Conservation (phyloP, 192 early-diverging fungal species). For the Podila epicladia region DNA sequence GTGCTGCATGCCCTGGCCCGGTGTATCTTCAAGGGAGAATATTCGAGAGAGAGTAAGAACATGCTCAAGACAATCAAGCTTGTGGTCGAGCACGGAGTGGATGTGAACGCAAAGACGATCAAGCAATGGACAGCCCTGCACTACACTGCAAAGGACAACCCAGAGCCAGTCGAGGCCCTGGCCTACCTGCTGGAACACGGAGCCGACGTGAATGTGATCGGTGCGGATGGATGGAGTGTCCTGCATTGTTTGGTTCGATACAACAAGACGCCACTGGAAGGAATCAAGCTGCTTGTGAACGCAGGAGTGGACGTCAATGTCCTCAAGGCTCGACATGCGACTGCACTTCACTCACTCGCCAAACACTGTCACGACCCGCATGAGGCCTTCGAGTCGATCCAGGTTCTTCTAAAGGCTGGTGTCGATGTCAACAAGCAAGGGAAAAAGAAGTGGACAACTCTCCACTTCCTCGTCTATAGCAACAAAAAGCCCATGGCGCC, state of each 20-base stretch:
- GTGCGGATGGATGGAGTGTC: conserved; percentile 68
- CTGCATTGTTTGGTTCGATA: conserved; percentile 57
- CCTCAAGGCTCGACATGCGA: conserved; percentile 45
- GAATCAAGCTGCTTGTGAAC: conserved; percentile 49
- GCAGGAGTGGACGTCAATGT: conserved; percentile 51
- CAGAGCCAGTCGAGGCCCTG: conserved; percentile 53
- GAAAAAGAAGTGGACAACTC: conserved; percentile 65
- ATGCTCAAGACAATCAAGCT: conserved; percentile 56
- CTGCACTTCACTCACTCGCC: conserved; percentile 42
- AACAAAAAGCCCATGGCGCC: conserved; percentile 48
- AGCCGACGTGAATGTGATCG: conserved; percentile 70
- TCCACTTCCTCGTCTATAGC: conserved; percentile 60
- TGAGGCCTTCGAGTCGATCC: conserved; percentile 47
- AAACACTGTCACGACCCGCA: conserved; percentile 47
- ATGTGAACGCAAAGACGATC: conserved; percentile 61
- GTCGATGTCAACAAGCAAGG: conserved; percentile 68
- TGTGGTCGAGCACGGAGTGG: conserved; percentile 64
- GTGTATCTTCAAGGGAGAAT: conserved; percentile 48
- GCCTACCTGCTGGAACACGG: conserved; percentile 65
- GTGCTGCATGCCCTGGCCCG: conserved; percentile 70
- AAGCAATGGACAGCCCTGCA: conserved; percentile 60
- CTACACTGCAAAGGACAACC: conserved; percentile 56
- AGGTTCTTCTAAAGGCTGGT: conserved; percentile 59
- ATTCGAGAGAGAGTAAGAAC: conserved; percentile 38
- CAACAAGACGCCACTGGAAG: conserved; percentile 64